Evolutionary conservation across 1,139 yeast species (phyloP).

Genomic region (Pichia sp.): DNA sequence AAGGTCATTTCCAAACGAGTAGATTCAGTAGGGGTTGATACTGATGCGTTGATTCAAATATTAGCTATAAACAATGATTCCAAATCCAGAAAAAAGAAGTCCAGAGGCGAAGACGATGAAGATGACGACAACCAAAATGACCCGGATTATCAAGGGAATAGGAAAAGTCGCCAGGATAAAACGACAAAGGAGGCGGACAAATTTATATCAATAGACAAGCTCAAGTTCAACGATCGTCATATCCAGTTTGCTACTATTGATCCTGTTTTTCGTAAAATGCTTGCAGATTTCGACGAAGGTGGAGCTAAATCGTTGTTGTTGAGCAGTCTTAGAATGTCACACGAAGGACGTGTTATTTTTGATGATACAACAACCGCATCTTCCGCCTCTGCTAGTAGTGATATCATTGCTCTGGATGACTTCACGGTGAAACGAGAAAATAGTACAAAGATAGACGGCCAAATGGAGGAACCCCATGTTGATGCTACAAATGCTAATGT

Average conservation of each 20-base stretch:
- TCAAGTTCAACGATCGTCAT: slow-evolving; percentile 13
- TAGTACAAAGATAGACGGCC: slow-evolving; percentile 7
- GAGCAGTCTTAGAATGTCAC: slow-evolving; percentile 61
- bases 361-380: slow-evolving; percentile 8
- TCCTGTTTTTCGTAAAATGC: slow-evolving; percentile 82
- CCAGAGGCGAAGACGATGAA: slow-evolving; percentile 16
- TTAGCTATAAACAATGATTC: slow-evolving; percentile 30
- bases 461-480: slow-evolving; percentile 4
- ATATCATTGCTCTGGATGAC: slow-evolving; percentile 15
- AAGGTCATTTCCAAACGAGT: slow-evolving; percentile 79
- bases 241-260: slow-evolving; percentile 36
- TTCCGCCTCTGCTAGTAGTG: neutral
- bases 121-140: slow-evolving; percentile 18
- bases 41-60: slow-evolving; percentile 54
- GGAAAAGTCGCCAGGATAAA: slow-evolving; percentile 25
- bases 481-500: neutral
- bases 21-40: slow-evolving; percentile 83
- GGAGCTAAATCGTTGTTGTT: slow-evolving; percentile 82
- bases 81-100: slow-evolving; percentile 23
- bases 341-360: slow-evolving; percentile 45
- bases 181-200: neutral
- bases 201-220: neutral
- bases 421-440: slow-evolving; percentile 2
- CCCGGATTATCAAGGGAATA: slow-evolving; percentile 21
- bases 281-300: slow-evolving; percentile 93